Conservation (phyloP, 495 filamentous ascomycete species). For the Glonium stellatum region DNA sequence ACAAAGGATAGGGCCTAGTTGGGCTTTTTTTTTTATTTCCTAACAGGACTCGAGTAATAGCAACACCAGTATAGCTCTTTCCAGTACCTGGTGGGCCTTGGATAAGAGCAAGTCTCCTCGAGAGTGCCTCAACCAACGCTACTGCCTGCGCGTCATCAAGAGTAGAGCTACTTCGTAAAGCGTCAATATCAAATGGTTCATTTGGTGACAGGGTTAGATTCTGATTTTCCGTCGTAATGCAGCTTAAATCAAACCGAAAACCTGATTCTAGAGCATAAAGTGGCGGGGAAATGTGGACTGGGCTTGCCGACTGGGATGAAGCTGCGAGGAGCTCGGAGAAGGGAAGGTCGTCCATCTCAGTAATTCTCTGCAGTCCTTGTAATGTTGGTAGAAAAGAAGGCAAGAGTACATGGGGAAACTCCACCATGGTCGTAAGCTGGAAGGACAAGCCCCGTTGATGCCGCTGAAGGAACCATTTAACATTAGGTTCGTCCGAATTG, state of each 20-base stretch:
- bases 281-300: constrained; percentile 42
- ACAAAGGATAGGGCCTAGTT: too few relatives aligned
- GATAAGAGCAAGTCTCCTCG: constrained; percentile 54
- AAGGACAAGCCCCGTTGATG: too few relatives aligned
- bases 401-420: too few relatives aligned
- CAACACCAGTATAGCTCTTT: constrained; percentile 56
- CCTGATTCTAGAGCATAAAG: constrained; percentile 44
- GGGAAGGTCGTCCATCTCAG: too few relatives aligned
- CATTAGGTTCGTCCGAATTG: too few relatives aligned
- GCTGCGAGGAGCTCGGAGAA: background rate
- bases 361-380: too few relatives aligned
- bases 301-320: too few relatives aligned
- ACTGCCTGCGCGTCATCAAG: constrained; percentile 53
- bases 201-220: background rate
- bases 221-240: background rate
- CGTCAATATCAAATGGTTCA: background rate
- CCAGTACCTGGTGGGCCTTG: constrained; percentile 80
- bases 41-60: constrained; percentile 54
- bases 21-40: constrained; percentile 44
- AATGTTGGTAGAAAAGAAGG: too few relatives aligned
- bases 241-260: background rate
- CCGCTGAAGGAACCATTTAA: too few relatives aligned
- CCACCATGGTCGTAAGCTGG: too few relatives aligned
- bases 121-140: constrained; percentile 51
- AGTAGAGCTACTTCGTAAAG: background rate